Evolutionary conservation across 805 yeast species (phyloP).

Genomic region (Suhomyces tanzawaensis): DNA sequence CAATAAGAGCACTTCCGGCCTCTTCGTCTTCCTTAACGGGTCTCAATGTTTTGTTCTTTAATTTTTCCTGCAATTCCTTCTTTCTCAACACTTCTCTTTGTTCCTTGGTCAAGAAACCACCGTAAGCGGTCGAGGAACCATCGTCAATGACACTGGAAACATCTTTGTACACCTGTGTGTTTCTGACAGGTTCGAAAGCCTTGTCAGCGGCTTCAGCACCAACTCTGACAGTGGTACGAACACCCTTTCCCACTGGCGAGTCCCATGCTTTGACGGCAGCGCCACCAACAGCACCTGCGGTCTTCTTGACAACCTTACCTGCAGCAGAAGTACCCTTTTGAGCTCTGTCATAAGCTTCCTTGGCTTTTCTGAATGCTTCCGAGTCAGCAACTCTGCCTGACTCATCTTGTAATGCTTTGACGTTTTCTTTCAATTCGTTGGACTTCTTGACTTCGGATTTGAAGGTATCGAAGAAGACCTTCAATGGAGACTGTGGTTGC

Average conservation of each 20-base stretch:
- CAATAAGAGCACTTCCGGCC: slow-evolving; percentile 79
- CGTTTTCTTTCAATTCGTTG: slow-evolving; percentile 83
- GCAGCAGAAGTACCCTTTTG: slow-evolving; percentile 67
- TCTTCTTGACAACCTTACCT: slow-evolving; percentile 74
- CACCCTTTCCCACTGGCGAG: slow-evolving; percentile 83
- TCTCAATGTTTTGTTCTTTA: slow-evolving; percentile 59
- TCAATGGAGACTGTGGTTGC: slow-evolving; percentile 72
- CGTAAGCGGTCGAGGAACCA: slow-evolving; percentile 84
- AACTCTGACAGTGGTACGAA: slow-evolving; percentile 77
- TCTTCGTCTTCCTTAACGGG: slow-evolving; percentile 75
- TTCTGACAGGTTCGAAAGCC: slow-evolving; percentile 88
- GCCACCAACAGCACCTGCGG: slow-evolving; percentile 91
- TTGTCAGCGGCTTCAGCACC: slow-evolving; percentile 87
- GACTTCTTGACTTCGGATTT: slow-evolving; percentile 87
- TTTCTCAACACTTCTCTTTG: slow-evolving; percentile 68
- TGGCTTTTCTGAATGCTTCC: slow-evolving; percentile 88
- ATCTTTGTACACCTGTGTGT: slow-evolving; percentile 86
- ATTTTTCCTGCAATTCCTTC: slow-evolving; percentile 48
- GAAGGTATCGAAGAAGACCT: slow-evolving; percentile 92
- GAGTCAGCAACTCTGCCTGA: slow-evolving; percentile 92
- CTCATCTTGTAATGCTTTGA: slow-evolving; percentile 93
- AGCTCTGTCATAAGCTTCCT: slow-evolving; percentile 86
- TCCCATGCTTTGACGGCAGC: slow-evolving; percentile 95
- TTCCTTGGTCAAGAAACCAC: slow-evolving; percentile 87
- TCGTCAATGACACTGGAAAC: slow-evolving; percentile 87